These are phyloP conservation scores for Taphrina sp. DNA, from an alignment of 1,139 yeast genomes.

Conservation along the genomic window DNA sequence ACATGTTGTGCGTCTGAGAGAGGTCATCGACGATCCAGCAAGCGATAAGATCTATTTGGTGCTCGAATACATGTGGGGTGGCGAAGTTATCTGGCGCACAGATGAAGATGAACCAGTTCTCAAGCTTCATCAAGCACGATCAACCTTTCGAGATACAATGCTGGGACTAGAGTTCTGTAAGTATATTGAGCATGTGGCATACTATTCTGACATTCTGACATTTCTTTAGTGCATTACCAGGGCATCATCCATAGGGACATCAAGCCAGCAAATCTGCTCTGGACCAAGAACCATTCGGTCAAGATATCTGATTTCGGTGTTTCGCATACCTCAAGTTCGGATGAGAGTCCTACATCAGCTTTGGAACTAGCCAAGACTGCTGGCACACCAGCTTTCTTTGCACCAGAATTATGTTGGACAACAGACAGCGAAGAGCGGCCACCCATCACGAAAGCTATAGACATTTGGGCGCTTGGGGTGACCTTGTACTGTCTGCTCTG, in stretches of 20 bases:
- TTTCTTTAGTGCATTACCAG: conserved; percentile 62
- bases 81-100: conserved; percentile 80
- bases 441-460: conserved; percentile 71
- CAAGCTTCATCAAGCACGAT: conserved; percentile 63
- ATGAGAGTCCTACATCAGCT: conserved; percentile 52
- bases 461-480: conserved; percentile 96
- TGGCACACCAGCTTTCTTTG: conserved; percentile 84
- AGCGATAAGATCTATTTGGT: conserved; percentile 87
- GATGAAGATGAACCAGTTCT: conserved; percentile 51
- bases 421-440: conserved; percentile 46
- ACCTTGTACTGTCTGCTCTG: conserved; percentile 84
- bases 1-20: conserved; percentile 80
- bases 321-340: conserved; percentile 65
- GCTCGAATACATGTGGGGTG: conserved; percentile 84
- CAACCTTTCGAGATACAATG: conserved; percentile 76
- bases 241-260: conserved; percentile 96
- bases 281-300: conserved; percentile 68
- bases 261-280: conserved; percentile 88
- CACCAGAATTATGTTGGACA: conserved; percentile 69
- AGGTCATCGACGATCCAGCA: conserved; percentile 82
- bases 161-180: conserved; percentile 74
- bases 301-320: conserved; percentile 97
- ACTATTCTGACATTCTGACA: too few species aligned
- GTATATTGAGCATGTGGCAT: conserved; percentile 1
- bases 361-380: conserved; percentile 85